Conservation (phyloP, 768 basidiomycete genomes). For the Kwoniella pini region DNA sequence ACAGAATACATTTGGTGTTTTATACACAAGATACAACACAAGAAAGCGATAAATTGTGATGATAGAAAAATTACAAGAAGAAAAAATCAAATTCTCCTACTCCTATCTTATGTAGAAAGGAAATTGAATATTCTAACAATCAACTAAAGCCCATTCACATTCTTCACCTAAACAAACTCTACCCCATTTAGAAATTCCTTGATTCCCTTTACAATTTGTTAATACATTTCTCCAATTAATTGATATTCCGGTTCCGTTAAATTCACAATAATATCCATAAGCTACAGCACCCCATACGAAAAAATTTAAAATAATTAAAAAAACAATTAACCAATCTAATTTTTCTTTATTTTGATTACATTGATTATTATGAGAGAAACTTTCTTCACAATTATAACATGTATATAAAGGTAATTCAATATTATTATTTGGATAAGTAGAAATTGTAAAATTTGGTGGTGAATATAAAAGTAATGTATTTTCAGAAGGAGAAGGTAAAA, state of each 20-base stretch:
- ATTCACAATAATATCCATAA: slow-evolving; percentile 14
- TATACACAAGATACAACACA: too few species aligned
- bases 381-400: slow-evolving; percentile 6
- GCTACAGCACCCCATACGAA: slow-evolving; percentile 25
- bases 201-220: not conserved
- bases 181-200: slow-evolving; percentile 7
- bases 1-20: too few species aligned
- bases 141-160: slow-evolving; percentile 15
- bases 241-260: not conserved
- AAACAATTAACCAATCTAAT: slow-evolving; percentile 9
- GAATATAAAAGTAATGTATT: slow-evolving; percentile 31
- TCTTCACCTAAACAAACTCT: slow-evolving; percentile 6
- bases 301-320: slow-evolving; percentile 21
- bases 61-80: too few species aligned
- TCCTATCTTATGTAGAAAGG: too few species aligned
- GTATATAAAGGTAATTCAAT: not conserved
- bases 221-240: not conserved
- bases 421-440: not conserved
- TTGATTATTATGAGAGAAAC: not conserved
- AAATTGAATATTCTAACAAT: slow-evolving; percentile 4
- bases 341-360: not conserved
- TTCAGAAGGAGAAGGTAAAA: slow-evolving; percentile 25
- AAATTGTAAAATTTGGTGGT: slow-evolving; percentile 23
- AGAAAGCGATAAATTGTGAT: too few species aligned
- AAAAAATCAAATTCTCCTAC: too few species aligned